phyloP scores from a whole-genome alignment of 345 rosid species.

The Eucalyptus tenuipes region DNA sequence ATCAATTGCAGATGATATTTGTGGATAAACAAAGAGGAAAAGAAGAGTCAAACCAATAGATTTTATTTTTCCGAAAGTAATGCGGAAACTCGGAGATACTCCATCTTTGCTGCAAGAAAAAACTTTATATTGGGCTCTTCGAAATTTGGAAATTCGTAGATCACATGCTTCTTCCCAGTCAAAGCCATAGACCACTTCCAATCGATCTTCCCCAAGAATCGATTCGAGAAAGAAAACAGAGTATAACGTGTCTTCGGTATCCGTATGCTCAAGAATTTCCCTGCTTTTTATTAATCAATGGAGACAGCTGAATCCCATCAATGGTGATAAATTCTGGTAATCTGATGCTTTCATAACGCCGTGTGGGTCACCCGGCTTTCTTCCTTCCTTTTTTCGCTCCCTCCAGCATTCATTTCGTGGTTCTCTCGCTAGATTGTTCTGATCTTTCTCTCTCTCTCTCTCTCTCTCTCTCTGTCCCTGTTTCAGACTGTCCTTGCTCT shows the following conservation, averaged over 20 bases:
- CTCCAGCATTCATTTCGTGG: background rate
- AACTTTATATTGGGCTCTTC: background rate
- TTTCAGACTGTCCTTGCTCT: background rate
- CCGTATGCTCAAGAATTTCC: background rate
- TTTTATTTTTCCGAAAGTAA: background rate
- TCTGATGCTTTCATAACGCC: background rate
- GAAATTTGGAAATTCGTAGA: background rate
- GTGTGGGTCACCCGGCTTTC: background rate
- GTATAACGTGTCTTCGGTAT: background rate
- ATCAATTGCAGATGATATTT: background rate
- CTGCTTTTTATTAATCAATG: background rate
- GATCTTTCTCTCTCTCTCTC: background rate
- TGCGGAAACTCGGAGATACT: background rate
- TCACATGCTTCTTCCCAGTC: background rate
- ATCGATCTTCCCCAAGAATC: background rate
- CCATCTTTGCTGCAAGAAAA: background rate
- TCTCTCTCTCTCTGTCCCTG: background rate
- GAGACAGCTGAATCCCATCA: background rate
- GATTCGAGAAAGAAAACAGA: background rate
- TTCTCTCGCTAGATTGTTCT: background rate
- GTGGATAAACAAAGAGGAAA: background rate
- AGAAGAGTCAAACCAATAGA: background rate
- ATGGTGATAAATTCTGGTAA: background rate
- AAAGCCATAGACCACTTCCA: background rate
- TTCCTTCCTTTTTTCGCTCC: background rate